These are phyloP conservation scores for Thinopyrum obtusiflorum DNA, from an alignment of 202 grass and related monocot genomes.

Conservation along the genomic window DNA sequence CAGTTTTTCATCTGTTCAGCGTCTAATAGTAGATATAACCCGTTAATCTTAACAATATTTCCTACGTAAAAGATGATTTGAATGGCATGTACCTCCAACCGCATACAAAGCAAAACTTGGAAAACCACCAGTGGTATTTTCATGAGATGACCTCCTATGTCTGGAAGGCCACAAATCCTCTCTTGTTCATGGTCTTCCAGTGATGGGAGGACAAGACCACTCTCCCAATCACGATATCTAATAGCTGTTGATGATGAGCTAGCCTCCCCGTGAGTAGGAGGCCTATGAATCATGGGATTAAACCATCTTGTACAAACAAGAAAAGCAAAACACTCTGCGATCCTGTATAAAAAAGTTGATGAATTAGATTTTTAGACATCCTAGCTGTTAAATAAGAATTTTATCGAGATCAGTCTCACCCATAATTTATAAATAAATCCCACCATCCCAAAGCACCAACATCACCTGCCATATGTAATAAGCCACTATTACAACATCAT, in stretches of 20 bases:
- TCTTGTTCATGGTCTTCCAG: conserved; percentile 75
- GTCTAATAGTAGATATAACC: not conserved
- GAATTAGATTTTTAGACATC: conserved; percentile 31
- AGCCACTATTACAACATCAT: conserved; percentile 15
- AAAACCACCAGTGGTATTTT: conserved; percentile 90
- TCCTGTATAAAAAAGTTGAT: conserved; percentile 52
- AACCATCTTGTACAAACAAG: conserved; percentile 94
- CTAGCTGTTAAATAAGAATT: conserved; percentile 17
- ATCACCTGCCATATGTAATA: conserved; percentile 62
- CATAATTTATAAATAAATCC: conserved; percentile 96
- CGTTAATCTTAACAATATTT: not conserved
- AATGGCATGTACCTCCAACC: conserved; percentile 61
- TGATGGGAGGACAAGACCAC: conserved; percentile 70
- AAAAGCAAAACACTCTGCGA: conserved; percentile 93
- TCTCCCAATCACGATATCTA: conserved; percentile 83
- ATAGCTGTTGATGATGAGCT: conserved; percentile 72
- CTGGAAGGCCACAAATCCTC: conserved; percentile 74
- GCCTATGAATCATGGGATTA: conserved; percentile 93
- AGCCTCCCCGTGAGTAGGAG: conserved; percentile 59
- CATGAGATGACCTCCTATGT: conserved; percentile 88
- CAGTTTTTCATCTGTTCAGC: not conserved
- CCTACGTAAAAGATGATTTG: conserved; percentile 1
- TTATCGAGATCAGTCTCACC: conserved; percentile 42
- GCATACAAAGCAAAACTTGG: conserved; percentile 94
- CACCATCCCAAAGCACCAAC: conserved; percentile 86